Conservation (phyloP, 2,329 filamentous ascomycete species). For the Fusarium mangiferae region DNA sequence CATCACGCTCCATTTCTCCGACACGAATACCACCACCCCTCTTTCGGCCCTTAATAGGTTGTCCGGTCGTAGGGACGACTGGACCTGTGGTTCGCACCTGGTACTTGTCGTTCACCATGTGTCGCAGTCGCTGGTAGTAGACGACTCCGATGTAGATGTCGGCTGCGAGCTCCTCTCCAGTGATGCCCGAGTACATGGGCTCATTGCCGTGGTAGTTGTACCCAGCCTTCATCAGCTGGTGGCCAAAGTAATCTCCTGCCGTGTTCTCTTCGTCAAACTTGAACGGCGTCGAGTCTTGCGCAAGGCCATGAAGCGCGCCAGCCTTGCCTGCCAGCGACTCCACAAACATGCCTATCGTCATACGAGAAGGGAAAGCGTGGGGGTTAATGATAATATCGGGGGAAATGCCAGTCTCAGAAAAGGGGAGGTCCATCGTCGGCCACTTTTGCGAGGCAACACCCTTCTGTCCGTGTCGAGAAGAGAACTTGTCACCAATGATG, state of each 20-base stretch:
- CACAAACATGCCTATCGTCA: slow-evolving; percentile 99
- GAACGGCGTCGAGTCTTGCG: slow-evolving; percentile 96
- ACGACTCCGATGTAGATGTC: slow-evolving; percentile 98
- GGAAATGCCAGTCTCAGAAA: slow-evolving; percentile 95
- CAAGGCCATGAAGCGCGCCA: slow-evolving; percentile 92
- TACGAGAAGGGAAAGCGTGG: slow-evolving; percentile 98
- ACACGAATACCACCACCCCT: slow-evolving; percentile 98
- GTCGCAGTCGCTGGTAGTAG: slow-evolving; percentile 96
- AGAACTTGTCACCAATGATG: slow-evolving; percentile 98
- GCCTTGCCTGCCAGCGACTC: slow-evolving; percentile 97
- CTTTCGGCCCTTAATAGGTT: slow-evolving; percentile 96
- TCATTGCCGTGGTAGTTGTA: slow-evolving; percentile 99
- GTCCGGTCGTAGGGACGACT: slow-evolving; percentile 88
- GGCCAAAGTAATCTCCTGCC: slow-evolving; percentile 92
- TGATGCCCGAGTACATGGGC: slow-evolving; percentile 98
- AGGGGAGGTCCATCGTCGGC: slow-evolving; percentile 94
- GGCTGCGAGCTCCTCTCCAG: slow-evolving; percentile 89
- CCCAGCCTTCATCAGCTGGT: slow-evolving; percentile 93
- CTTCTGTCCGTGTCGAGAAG: slow-evolving; percentile 97
- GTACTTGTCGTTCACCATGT: slow-evolving; percentile 99
- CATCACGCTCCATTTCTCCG: slow-evolving; percentile 98
- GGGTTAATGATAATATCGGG: slow-evolving; percentile 99
- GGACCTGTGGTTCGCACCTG: slow-evolving; percentile 97
- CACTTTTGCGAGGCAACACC: slow-evolving; percentile 97
- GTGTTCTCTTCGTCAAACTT: slow-evolving; percentile 93